Base-by-base conservation (phyloP, 2,329 filamentous ascomycete species). In the Eutypa lata region DNA sequence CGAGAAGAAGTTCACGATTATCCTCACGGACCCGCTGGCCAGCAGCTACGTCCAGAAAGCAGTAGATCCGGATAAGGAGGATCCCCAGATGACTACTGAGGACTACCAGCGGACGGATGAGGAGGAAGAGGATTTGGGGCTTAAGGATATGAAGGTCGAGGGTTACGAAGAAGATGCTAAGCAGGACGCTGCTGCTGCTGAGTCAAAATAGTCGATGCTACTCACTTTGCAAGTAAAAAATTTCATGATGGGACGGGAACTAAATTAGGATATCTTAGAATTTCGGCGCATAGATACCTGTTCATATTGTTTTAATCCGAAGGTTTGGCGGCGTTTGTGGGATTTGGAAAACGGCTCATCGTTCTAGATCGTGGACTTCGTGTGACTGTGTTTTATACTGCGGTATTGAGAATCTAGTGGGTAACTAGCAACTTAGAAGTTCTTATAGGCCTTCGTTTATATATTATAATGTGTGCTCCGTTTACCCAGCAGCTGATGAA, bases 21-120 rank as follows among this genome's bases (percentile, higher is more conserved):
- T 94, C 5, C 80, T 99, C 35, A 84, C 87, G 57, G 94, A 99
- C 68, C 94, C 94, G 0, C 76, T 97, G 57, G 94, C 92, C 11
- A 90, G 89, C 69, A 96, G 91, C 66, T 99, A 96, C 68, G 89
- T 99, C 45, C 94, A 99, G 75, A 90, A 92, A 64, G 80, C 96
- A 55, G 89, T 91, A 22, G 88, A 91, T 60, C 87, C 89, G 2
- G 76, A 76, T 33, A 65, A 79, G 46, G 74, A 76, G 0, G 94
- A 99, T 66, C 87, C 87, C 16, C 88, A 94, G 72, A 88, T 99
- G 68, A 84, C 81, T 53, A 80, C 83, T 2, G 89, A 90, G 73
- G 88, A 90, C 28, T 99, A 99, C 69, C 83, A 89, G 54, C 82
- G 94, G 55, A 96, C 93, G 0, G 85, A 88, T 0, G 90, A 97